Percentiles rank a stretch among this genome's conserved stretches.
Evolutionary conservation across 1,139 yeast genomes (phyloP).

Genomic region (Diutina neorugosa): DNA sequence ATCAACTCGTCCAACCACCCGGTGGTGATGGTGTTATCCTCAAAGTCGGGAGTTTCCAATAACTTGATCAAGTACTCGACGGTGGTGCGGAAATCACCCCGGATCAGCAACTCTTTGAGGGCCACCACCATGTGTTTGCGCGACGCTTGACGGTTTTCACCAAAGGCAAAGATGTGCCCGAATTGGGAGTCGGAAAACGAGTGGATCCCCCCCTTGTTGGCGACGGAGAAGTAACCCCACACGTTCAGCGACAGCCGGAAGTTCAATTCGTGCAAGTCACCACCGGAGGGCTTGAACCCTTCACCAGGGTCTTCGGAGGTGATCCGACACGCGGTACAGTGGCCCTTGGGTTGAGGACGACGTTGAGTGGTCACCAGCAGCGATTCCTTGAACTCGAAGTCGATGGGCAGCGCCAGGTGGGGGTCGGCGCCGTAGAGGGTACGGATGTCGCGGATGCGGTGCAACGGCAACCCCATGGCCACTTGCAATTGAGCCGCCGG

Average conservation of each 20-base stretch:
- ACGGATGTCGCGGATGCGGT: conserved; percentile 86
- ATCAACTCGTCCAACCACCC: conserved; percentile 98
- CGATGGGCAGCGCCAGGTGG: conserved; percentile 65
- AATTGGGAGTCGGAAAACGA: conserved; percentile 96
- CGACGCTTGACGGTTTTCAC: conserved; percentile 95
- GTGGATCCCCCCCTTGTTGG: conserved; percentile 93
- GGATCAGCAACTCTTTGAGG: conserved; percentile 83
- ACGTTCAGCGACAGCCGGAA: conserved; percentile 95
- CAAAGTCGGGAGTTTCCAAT: conserved; percentile 92
- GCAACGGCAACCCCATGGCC: conserved; percentile 97
- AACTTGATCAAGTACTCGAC: conserved; percentile 92
- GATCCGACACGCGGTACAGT: conserved; percentile 97
- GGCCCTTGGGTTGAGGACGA: conserved; percentile 86
- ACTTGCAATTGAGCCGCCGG: conserved; percentile 95
- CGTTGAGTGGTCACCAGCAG: conserved; percentile 57
- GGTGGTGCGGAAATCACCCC: conserved; percentile 92
- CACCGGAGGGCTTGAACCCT: conserved; percentile 97
- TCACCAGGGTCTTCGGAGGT: conserved; percentile 99
- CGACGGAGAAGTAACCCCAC: conserved; percentile 98
- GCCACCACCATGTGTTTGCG: conserved; percentile 99
- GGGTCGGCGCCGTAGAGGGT: conserved; percentile 89
- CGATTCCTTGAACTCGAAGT: conserved; percentile 67
- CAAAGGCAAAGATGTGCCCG: conserved; percentile 97
- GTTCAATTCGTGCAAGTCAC: conserved; percentile 88
- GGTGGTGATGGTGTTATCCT: conserved; percentile 88